Evolutionary conservation across 2,329 filamentous ascomycete genomes (phyloP).

Genomic region (Macrophomina phaseolina): DNA sequence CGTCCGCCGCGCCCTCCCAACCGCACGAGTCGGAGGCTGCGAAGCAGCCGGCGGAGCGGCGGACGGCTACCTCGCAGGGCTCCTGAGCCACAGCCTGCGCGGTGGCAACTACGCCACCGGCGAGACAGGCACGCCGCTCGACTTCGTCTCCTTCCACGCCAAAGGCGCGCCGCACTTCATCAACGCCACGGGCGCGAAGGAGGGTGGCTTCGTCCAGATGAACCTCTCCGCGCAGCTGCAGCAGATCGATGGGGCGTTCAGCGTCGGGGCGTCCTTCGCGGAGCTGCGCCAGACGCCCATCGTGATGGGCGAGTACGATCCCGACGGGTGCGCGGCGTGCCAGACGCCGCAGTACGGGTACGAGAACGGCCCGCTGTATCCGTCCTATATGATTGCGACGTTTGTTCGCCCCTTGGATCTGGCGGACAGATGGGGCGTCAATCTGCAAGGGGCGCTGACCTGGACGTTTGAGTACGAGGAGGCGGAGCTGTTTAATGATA

Average conservation of each 20-base stretch:
- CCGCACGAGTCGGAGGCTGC: constrained; percentile 12
- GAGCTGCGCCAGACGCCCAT: constrained; percentile 4
- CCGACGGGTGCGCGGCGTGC: constrained; percentile 24
- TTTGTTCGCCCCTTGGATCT: constrained; percentile 21
- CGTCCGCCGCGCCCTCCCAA: constrained; percentile 12
- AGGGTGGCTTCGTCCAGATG: constrained; percentile 14
- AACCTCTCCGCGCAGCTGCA: constrained; percentile 18
- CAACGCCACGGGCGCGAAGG: background rate
- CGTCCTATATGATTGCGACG: constrained; percentile 6
- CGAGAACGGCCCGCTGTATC: constrained; percentile 19
- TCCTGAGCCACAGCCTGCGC: constrained; percentile 15
- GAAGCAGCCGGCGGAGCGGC: constrained; percentile 13
- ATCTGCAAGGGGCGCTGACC: constrained; percentile 12
- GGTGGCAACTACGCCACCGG: constrained; percentile 23
- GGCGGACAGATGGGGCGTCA: background rate
- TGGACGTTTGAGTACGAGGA: constrained; percentile 27
- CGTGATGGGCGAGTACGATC: constrained; percentile 19
- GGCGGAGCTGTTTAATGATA: background rate
- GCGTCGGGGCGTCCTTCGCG: constrained; percentile 5
- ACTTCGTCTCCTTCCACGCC: constrained; percentile 25
- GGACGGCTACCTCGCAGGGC: constrained; percentile 10
- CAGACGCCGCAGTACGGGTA: constrained; percentile 24
- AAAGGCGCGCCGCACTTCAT: constrained; percentile 18
- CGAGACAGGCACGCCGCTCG: constrained; percentile 19
- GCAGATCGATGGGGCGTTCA: constrained; percentile 18